A percentile compares a stretch with the other conserved stretches of the same genome.
Conservation (phyloP, 169 alveolate genomes). For the Plasmodium berghei region DNA sequence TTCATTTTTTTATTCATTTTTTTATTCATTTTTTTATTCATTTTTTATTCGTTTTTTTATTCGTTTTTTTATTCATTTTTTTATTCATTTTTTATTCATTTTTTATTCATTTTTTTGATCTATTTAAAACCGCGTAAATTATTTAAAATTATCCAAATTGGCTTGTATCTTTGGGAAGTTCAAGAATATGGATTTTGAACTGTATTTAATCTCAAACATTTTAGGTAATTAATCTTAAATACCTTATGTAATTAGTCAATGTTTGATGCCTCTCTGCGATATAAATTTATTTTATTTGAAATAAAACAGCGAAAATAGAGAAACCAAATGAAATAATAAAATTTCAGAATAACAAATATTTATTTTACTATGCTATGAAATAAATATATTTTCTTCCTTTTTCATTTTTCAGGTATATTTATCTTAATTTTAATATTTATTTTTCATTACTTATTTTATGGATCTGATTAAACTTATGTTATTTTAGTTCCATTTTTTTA, state of each 20-base stretch:
- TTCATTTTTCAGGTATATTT: slow-evolving; percentile 38
- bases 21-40: too few relatives aligned
- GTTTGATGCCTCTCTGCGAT: not conserved
- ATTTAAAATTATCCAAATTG: slow-evolving; percentile 11
- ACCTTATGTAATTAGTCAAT: not conserved
- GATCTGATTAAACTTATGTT: not conserved
- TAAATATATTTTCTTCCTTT: not conserved
- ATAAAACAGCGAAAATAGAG: too few relatives aligned
- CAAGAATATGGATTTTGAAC: slow-evolving; percentile 60
- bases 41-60: too few relatives aligned
- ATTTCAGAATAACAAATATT: too few relatives aligned
- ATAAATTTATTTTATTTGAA: too few relatives aligned
- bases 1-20: too few relatives aligned
- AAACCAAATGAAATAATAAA: too few relatives aligned
- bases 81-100: too few relatives aligned
- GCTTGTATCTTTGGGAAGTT: not conserved
- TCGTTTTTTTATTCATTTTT: too few relatives aligned
- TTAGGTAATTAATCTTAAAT: slow-evolving; percentile 4
- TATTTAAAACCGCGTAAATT: not conserved
- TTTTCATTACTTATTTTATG: slow-evolving; percentile 61
- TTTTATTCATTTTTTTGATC: too few relatives aligned
- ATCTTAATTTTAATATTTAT: slow-evolving; percentile 42
- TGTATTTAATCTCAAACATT: slow-evolving; percentile 67
- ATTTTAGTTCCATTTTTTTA: not conserved
- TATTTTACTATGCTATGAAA: too few relatives aligned